Base-by-base conservation (phyloP, 208 protist species). In the Trypanosoma mega region DNA sequence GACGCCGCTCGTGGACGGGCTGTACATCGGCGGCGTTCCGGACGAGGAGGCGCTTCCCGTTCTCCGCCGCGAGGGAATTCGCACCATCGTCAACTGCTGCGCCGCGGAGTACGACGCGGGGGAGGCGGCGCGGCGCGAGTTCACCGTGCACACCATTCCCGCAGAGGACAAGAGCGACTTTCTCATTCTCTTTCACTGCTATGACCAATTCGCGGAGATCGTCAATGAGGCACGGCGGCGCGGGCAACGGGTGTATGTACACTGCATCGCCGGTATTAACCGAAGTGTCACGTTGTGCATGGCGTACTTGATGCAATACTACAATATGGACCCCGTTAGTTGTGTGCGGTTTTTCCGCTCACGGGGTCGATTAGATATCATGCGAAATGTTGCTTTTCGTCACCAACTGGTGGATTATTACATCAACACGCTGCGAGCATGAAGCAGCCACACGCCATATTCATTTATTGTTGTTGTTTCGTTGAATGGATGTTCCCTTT, bases 211-310 rank as follows among this genome's bases (percentile, higher is more conserved):
- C 68, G 69, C 68, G n/a, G 16, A 67, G 3, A 62, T 91, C 23
- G 63, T 95, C 37, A 68, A 58, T n/a, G 60, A 56, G 24, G 61
- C 52, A 14, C 50, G 18, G 29, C 30, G 33, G 36, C 18, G 18
- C 6, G 74, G 80, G 1, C 77, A 81, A 37, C 71, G 64, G n/a
- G 85, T 91, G 3, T 95, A 86, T 58, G 89, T 92, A 51, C 89
- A 95, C 66, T 95, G 89, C 62, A 62, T 95, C 33, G 89, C 85
- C 11, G 89, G 89, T 3, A 71, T 95, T 36, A 95, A 95, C 58
- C 74, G 89, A 37, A 95, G 89, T 63, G 85, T 90, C 3, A 83
- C 80, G 21, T 72, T 95, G 24, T 95, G 89, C 55, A 63, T 70
- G 46, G 89, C 85, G 16, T 95, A 85, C 59, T 65, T 95, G 33